These are phyloP conservation scores for Solanum hybrid DNA, from an alignment of 305 asterid genomes.

Conservation along the genomic window DNA sequence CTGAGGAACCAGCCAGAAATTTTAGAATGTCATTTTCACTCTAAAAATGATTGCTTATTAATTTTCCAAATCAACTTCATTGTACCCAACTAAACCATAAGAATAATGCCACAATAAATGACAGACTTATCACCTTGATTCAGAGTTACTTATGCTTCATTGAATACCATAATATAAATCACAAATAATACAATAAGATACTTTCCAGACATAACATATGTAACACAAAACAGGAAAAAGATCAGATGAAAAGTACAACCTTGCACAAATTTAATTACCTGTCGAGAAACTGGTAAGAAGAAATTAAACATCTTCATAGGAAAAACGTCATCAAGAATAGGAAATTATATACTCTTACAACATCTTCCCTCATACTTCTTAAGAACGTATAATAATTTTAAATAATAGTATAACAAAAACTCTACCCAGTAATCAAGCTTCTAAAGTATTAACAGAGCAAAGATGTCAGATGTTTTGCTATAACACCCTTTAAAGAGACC, in stretches of 20 bases:
- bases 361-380: not conserved
- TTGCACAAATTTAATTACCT: not conserved
- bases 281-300: not conserved
- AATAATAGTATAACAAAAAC: not conserved
- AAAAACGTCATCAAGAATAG: not conserved
- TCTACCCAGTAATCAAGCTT: not conserved
- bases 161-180: not conserved
- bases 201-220: not conserved
- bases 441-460: not conserved
- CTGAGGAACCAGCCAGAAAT: constrained; percentile 27
- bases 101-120: not conserved
- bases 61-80: not conserved
- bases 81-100: not conserved
- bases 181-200: not conserved
- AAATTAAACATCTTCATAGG: not conserved
- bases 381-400: not conserved
- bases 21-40: not conserved
- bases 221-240: not conserved
- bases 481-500: not conserved
- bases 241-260: not conserved
- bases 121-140: not conserved
- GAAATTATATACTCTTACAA: not conserved
- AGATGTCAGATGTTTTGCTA: not conserved
- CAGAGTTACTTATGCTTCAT: not conserved
- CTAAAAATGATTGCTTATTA: not conserved